A percentile compares a stretch with the other conserved stretches of the same genome.
Evolutionary conservation across 805 yeast genomes (phyloP).

Genomic region (Barnettozyma populi): DNA sequence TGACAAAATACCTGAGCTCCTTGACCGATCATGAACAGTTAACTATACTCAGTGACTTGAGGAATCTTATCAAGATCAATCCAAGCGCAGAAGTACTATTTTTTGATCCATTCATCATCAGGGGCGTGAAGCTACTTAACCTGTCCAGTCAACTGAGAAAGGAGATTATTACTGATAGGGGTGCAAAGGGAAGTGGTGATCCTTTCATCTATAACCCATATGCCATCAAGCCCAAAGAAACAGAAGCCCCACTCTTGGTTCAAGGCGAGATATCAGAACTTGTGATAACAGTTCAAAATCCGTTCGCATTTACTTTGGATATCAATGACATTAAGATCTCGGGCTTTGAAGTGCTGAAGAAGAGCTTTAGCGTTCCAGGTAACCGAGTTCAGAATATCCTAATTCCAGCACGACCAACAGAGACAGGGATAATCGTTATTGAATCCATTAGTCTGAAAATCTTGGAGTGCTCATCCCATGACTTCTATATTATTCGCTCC

Average conservation of each 20-base stretch:
- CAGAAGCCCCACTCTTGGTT: conserved; percentile 34
- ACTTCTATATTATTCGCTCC: conserved; percentile 36
- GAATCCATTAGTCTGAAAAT: conserved; percentile 47
- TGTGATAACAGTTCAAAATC: conserved; percentile 62
- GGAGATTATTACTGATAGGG: conserved; percentile 1
- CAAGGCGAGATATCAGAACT: conserved; percentile 62
- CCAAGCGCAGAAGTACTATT: conserved; percentile 34
- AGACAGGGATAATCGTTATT: conserved; percentile 43
- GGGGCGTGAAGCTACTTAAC: conserved; percentile 39
- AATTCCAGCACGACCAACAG: conserved; percentile 43
- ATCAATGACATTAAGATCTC: conserved; percentile 42
- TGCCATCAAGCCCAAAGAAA: conserved; percentile 17
- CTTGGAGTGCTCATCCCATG: conserved; percentile 42
- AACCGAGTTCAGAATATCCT: conserved; percentile 33
- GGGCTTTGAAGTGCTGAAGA: conserved; percentile 26
- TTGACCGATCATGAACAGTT: conserved; percentile 56
- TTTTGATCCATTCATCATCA: conserved; percentile 70
- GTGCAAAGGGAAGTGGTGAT: conserved; percentile 16
- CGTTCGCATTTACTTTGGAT: conserved; percentile 69
- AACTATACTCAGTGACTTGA: conserved; percentile 31
- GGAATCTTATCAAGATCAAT: conserved; percentile 17
- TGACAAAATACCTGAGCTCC: conserved; percentile 51
- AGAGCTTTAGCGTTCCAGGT: conserved; percentile 33
- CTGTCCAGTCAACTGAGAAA: conserved; percentile 23
- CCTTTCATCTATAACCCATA: conserved; percentile 58